Percentiles rank a stretch among this genome's conserved stretches.
These are phyloP conservation scores for Wickerhamiella dianesei DNA, from an alignment of 805 yeast genomes.

Conservation along the genomic window DNA sequence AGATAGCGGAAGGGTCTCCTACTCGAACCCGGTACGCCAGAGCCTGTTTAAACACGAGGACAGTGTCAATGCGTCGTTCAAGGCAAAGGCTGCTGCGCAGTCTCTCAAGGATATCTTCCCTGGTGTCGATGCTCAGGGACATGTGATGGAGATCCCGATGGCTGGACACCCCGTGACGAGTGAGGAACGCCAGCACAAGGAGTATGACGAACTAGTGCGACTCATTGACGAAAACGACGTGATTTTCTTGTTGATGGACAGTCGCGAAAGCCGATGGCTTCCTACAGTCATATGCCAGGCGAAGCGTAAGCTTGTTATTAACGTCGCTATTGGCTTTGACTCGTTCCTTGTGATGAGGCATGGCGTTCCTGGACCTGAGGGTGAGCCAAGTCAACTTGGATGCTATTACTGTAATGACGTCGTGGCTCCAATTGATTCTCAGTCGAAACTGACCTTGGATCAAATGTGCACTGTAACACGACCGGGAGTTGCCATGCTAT, in stretches of 20 bases:
- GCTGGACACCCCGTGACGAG: constrained; percentile 75
- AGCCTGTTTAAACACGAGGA: constrained; percentile 76
- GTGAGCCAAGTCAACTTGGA: constrained; percentile 39
- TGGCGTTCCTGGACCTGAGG: constrained; percentile 35
- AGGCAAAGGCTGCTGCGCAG: constrained; percentile 67
- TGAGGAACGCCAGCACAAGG: constrained; percentile 36
- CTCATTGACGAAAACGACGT: constrained; percentile 61
- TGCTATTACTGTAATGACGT: constrained; percentile 96
- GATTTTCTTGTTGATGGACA: constrained; percentile 74
- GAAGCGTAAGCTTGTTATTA: constrained; percentile 58
- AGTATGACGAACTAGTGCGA: constrained; percentile 38
- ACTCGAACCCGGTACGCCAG: constrained; percentile 91
- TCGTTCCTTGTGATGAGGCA: constrained; percentile 90
- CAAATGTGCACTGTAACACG: constrained; percentile 98
- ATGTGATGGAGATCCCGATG: constrained; percentile 76
- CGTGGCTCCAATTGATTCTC: constrained; percentile 80
- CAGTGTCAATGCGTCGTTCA: constrained; percentile 61
- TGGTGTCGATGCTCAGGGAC: constrained; percentile 51
- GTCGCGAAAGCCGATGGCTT: constrained; percentile 95
- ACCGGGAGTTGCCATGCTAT: constrained; percentile 87
- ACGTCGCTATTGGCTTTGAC: constrained; percentile 93
- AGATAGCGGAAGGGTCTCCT: constrained; percentile 79
- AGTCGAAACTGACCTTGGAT: constrained; percentile 79
- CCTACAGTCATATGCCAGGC: constrained; percentile 74
- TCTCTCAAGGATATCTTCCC: constrained; percentile 68